These are phyloP conservation scores for Paecilomyces sp. DNA, from an alignment of 2,329 filamentous ascomycete species.

Conservation along the genomic window DNA sequence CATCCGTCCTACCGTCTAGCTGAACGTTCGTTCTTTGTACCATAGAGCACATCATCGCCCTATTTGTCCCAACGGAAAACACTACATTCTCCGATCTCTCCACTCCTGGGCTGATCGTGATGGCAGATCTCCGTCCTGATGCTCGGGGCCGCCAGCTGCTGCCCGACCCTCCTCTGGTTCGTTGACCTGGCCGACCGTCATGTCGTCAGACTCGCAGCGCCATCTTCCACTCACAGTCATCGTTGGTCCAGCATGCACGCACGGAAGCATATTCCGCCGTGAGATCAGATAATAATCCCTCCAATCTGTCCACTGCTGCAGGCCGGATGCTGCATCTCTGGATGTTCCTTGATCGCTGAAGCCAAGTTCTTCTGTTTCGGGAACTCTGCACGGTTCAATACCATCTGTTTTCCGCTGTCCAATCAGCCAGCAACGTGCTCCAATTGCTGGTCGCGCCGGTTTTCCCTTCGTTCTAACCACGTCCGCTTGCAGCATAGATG, in stretches of 20 bases:
- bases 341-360: background rate
- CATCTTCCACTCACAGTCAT: background rate
- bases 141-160: background rate
- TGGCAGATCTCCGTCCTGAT: background rate
- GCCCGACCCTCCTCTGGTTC: background rate
- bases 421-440: slow-evolving; percentile 9
- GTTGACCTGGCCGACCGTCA: background rate
- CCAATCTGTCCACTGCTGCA: background rate
- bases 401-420: slow-evolving; percentile 1
- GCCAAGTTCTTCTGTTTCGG: background rate
- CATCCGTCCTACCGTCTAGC: no score
- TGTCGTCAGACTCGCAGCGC: background rate
- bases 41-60: background rate
- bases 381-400: background rate
- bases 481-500: background rate
- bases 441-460: background rate
- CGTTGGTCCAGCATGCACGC: background rate
- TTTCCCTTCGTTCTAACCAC: background rate
- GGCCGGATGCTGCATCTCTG: background rate
- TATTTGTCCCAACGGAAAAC: background rate
- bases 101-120: background rate
- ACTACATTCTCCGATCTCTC: background rate
- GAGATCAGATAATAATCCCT: background rate
- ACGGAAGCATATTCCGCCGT: background rate
- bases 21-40: no score